Conservation (phyloP, 148 eudicot genomes). For the Arbutus unedo region DNA sequence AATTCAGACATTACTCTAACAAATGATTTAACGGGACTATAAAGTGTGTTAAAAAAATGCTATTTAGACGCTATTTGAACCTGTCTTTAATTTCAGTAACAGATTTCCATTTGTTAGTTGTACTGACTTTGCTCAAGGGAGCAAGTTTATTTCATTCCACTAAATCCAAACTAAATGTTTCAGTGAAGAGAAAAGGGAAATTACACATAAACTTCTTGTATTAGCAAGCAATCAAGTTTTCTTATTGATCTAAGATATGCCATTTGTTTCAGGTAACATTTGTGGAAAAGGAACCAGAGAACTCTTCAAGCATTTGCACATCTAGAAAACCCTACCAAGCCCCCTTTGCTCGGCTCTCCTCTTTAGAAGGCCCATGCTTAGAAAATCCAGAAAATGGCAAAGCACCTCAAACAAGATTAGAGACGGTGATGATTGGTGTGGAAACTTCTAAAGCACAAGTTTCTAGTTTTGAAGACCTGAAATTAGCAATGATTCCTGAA, state of each 20-base stretch:
- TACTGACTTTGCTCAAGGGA: background rate
- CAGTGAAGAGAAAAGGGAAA: background rate
- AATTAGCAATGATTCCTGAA: conserved; percentile 44
- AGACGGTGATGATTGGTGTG: conserved; percentile 17
- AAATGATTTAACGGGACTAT: background rate
- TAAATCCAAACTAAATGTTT: background rate
- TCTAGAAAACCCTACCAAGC: conserved; percentile 55
- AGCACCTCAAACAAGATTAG: conserved; percentile 40
- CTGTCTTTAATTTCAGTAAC: background rate
- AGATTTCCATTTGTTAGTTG: background rate
- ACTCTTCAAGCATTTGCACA: conserved; percentile 19
- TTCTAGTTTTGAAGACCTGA: conserved; percentile 38
- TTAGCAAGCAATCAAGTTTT: background rate
- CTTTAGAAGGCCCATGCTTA: conserved; percentile 68
- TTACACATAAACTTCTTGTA: background rate
- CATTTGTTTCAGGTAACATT: conserved; percentile 35
- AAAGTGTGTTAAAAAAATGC: background rate
- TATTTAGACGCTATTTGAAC: background rate
- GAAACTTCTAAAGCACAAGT: conserved; percentile 38
- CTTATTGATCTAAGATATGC: background rate
- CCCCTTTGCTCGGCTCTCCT: conserved; percentile 81
- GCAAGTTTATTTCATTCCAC: conserved; percentile 6
- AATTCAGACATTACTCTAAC: background rate
- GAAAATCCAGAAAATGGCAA: conserved; percentile 52
- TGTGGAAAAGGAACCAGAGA: conserved; percentile 32